phyloP scores from a whole-genome alignment of 352 stramenopile species.

The Globisporangium sylvaticum region DNA sequence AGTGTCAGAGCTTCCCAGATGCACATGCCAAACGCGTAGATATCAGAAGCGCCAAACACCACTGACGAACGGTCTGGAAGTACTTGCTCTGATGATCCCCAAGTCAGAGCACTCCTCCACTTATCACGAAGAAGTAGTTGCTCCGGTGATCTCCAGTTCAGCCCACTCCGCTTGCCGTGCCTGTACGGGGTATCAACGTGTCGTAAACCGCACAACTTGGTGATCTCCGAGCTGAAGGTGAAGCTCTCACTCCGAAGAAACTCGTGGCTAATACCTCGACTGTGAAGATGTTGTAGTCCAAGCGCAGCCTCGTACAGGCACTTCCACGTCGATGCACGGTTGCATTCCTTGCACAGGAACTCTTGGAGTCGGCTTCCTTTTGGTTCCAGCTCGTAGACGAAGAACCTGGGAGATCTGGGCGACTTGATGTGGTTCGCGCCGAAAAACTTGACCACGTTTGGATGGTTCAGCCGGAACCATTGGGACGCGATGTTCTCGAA shows the following conservation, averaged over 20 bases:
- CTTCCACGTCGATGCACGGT: neutral
- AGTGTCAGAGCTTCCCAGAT: conserved; percentile 14
- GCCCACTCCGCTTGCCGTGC: neutral
- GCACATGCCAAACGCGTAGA: conserved; percentile 29
- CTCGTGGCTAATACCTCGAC: neutral
- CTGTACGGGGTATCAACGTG: neutral
- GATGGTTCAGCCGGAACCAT: conserved; percentile 12
- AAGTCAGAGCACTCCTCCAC: conserved; percentile 3
- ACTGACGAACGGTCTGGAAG: neutral
- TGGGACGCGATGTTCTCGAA: neutral
- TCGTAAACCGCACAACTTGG: neutral
- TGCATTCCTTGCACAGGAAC: neutral
- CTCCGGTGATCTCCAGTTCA: conserved; percentile 19
- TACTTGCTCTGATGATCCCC: neutral
- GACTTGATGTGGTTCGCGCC: neutral
- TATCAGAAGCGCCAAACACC: conserved; percentile 11
- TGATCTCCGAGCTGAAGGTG: neutral
- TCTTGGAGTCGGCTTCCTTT: neutral
- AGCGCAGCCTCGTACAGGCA: conserved; percentile 20
- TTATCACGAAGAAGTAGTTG: neutral
- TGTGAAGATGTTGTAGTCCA: neutral
- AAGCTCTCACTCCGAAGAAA: conserved; percentile 15
- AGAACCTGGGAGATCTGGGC: neutral
- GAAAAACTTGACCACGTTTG: conserved; percentile 9
- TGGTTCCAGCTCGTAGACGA: conserved; percentile 1